Base-by-base conservation (phyloP, 202 grass and related monocot genomes). In the Setaria viridis region DNA sequence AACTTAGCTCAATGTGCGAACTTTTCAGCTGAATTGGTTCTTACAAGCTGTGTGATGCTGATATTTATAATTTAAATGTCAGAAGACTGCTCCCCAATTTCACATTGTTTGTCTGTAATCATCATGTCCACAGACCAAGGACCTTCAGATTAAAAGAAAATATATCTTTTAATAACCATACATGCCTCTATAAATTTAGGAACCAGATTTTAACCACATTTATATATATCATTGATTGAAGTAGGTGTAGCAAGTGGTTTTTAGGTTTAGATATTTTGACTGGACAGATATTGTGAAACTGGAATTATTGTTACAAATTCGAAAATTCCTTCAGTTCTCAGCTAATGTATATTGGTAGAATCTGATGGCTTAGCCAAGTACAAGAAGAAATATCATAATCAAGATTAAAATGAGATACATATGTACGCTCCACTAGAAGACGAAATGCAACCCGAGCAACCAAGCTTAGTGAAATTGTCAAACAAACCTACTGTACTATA, bases 341-440 rank as follows among this genome's bases (percentile, higher is more conserved):
- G 67, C 30, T 53, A 72, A 74, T 11, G 3, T 9, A n/a, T 66
- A 39, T 57, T 10, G 30, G 54, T 85, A 41, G n/a, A 69, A 85
- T 43, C 45, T 37, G 19, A 65, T 41, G 55, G n/a, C 33, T 54
- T 80, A 63, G 63, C 51, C 53, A 76, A 9, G 19, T 68, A 70
- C 5, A 46, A 33, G 4, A 53, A 41, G n/a, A 37, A 77, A 43
- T 70, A 82, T 70, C 54, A 42, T 41, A 82, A 17, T 79, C 66
- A 43, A 72, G 47, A 73, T 46, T 45, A 71, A 77, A 83, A 72
- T 21, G 35, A 53, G 46, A 34, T 37, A 1, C n/a, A 13, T 34
- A 41, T 79, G 34, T 74, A 66, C 55, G 80, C 33, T 64, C 62
- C 78, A 66, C 57, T 84, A 13, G n/a, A 80, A 62, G 84, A 50